Percentiles rank a stretch among this genome's conserved stretches.
Evolutionary conservation across 345 rosid species (phyloP).

Genomic region (Microthlaspi erraticum): DNA sequence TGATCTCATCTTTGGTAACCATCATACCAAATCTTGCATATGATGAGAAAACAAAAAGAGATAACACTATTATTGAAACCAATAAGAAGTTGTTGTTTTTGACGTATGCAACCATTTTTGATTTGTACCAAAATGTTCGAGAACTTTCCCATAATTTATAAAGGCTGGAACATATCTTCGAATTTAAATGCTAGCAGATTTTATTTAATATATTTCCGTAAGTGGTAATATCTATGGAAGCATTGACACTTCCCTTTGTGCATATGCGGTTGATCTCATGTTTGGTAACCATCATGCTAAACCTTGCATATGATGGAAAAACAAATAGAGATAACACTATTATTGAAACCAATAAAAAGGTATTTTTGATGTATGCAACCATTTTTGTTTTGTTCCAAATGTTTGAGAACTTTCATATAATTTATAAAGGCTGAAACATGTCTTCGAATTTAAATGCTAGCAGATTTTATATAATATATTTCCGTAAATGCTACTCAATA

Average conservation of each 20-base stretch:
- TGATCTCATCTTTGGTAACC: not conserved
- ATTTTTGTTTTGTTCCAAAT: not conserved
- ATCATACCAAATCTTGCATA: constrained; percentile 6
- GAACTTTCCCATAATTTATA: not conserved
- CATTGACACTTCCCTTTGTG: not conserved
- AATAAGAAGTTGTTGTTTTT: not conserved
- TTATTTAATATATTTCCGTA: no score
- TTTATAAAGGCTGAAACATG: no score
- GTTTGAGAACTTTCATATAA: not conserved
- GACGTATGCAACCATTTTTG: not conserved
- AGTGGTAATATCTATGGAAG: no score
- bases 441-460: no score
- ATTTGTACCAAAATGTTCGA: not conserved
- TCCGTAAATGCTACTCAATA: no score
- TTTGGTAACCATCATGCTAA: not conserved
- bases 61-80: not conserved
- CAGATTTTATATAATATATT: no score
- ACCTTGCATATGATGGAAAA: constrained; percentile 8
- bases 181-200: no score
- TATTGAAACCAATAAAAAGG: not conserved
- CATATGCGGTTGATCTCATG: not conserved
- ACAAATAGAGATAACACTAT: not conserved
- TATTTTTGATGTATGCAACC: not conserved
- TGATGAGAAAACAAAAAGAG: not conserved
- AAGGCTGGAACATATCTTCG: no score